Percentiles rank a stretch among this genome's conserved stretches.
Conservation (phyloP, 2,329 filamentous ascomycete species). For the Neocatenulostroma microsporum region DNA sequence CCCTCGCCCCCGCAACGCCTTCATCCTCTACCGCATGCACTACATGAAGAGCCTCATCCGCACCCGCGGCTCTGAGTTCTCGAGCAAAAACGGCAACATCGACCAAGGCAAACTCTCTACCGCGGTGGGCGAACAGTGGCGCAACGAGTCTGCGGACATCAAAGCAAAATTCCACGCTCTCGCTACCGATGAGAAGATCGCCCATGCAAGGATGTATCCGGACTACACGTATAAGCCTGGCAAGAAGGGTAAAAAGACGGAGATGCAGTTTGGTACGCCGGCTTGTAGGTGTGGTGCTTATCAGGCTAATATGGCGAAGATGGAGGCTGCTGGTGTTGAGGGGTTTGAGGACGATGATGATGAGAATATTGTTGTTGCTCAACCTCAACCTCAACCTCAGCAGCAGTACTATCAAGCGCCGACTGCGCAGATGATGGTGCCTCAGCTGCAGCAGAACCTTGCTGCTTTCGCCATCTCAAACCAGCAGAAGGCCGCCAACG, state of each 20-base stretch:
- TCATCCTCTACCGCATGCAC: constrained; percentile 12
- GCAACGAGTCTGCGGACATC: background rate
- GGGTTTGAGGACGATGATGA: background rate
- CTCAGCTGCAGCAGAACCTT: no score
- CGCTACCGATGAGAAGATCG: constrained; percentile 4
- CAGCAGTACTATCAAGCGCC: no score
- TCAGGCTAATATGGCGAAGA: constrained; percentile 7
- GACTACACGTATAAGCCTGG: constrained; percentile 10
- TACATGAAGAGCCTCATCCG: constrained; percentile 1
- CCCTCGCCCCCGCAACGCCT: constrained; percentile 11
- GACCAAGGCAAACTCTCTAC: background rate
- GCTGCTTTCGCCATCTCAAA: no score
- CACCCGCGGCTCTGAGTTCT: no score
- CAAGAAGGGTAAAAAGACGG: constrained; percentile 2
- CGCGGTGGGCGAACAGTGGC: background rate
- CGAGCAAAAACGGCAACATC: background rate
- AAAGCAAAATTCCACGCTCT: background rate
- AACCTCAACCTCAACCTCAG: no score
- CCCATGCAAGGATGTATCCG: constrained; percentile 8
- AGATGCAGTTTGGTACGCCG: constrained; percentile 6
- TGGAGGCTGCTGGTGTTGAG: no score
- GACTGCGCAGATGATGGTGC: no score
- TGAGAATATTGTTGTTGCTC: background rate
- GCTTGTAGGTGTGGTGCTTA: constrained; percentile 12
- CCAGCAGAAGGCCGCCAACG: no score